Conservation (phyloP, 805 yeast genomes). For the Metschnikowia sp. region DNA sequence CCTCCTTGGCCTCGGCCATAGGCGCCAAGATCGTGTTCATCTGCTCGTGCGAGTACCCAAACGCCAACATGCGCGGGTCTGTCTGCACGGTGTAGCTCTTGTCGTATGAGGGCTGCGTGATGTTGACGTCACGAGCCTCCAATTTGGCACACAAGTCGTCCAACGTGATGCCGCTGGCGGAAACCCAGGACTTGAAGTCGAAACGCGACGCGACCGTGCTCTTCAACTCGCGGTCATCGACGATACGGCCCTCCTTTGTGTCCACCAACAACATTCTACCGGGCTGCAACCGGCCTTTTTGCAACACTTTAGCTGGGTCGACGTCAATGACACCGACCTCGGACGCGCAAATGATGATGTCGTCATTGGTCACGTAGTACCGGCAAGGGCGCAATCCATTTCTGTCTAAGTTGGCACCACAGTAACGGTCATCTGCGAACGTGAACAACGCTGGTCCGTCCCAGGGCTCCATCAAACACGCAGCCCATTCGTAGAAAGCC, state of each 20-base stretch:
- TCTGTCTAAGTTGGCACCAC: slow-evolving; percentile 97
- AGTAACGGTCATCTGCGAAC: slow-evolving; percentile 94
- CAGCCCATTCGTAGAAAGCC: slow-evolving; percentile 99
- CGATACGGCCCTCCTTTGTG: slow-evolving; percentile 87
- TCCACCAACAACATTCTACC: slow-evolving; percentile 96
- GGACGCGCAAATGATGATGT: slow-evolving; percentile 94
- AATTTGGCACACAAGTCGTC: slow-evolving; percentile 68
- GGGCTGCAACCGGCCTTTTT: slow-evolving; percentile 92
- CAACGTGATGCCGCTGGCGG: slow-evolving; percentile 81
- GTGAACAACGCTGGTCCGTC: slow-evolving; percentile 98
- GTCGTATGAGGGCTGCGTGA: slow-evolving; percentile 16
- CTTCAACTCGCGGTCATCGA: slow-evolving; percentile 89
- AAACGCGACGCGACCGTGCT: slow-evolving; percentile 70
- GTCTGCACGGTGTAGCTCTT: slow-evolving; percentile 51
- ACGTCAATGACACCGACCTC: slow-evolving; percentile 97
- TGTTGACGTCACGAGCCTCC: slow-evolving; percentile 32
- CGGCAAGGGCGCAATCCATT: slow-evolving; percentile 98
- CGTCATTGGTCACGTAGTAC: slow-evolving; percentile 91
- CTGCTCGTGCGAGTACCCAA: slow-evolving; percentile 95
- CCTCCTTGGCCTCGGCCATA: slow-evolving; percentile 95
- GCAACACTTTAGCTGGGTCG: slow-evolving; percentile 74
- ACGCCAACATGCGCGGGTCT: slow-evolving; percentile 81
- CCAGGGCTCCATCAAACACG: slow-evolving; percentile 99
- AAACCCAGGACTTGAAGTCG: slow-evolving; percentile 92
- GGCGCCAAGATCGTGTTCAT: slow-evolving; percentile 79